Evolutionary conservation across 345 rosid species (phyloP).

Genomic region (Bretschneidera sinensis): DNA sequence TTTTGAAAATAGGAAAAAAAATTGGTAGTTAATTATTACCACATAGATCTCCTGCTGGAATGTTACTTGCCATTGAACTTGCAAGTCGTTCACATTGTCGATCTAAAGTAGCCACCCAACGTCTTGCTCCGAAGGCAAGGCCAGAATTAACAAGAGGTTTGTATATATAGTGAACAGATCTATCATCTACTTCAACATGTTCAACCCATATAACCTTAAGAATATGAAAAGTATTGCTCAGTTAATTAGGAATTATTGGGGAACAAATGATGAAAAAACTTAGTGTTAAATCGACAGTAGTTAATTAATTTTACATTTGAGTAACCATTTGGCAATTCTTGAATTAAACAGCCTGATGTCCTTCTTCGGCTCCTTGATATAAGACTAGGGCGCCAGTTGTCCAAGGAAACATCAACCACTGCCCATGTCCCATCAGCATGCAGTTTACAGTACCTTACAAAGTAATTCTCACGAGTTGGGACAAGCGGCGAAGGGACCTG

Average conservation of each 20-base stretch:
- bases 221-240: background rate
- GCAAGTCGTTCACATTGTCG: slow-evolving; percentile 91
- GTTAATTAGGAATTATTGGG: background rate
- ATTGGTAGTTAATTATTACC: too few species aligned
- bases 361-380: slow-evolving; percentile 60
- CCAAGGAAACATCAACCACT: slow-evolving; percentile 90
- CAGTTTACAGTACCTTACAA: slow-evolving; percentile 85
- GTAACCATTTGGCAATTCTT: slow-evolving; percentile 86
- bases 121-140: slow-evolving; percentile 85
- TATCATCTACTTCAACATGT: slow-evolving; percentile 79
- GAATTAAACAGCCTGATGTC: slow-evolving; percentile 93
- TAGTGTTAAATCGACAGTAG: too few species aligned
- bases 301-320: slow-evolving; percentile 65
- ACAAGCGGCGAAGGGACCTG: slow-evolving; percentile 91
- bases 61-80: slow-evolving; percentile 77
- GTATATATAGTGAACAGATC: slow-evolving; percentile 61
- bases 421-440: slow-evolving; percentile 85
- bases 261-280: background rate
- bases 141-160: slow-evolving; percentile 56
- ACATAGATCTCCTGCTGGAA: slow-evolving; percentile 70
- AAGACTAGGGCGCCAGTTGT: slow-evolving; percentile 48
- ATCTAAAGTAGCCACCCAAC: slow-evolving; percentile 84
- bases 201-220: slow-evolving; percentile 87
- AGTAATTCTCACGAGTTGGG: slow-evolving; percentile 77
- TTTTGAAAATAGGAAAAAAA: too few species aligned